These are phyloP conservation scores for Obba rivulosa DNA, from an alignment of 768 basidiomycete genomes.

Conservation along the genomic window DNA sequence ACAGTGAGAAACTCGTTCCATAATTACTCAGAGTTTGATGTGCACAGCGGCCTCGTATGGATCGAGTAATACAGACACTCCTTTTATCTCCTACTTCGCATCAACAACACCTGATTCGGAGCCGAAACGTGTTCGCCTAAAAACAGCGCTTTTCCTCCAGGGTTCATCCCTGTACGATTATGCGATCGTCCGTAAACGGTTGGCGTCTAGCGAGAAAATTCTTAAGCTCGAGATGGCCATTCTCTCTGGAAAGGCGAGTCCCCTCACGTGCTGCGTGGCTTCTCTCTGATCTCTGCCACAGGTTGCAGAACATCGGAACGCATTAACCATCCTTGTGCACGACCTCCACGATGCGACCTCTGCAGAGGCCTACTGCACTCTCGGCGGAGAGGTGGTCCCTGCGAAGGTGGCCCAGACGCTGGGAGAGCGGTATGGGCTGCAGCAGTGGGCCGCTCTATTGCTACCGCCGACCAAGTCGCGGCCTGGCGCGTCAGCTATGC, in stretches of 20 bases:
- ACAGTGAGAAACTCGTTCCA: background rate
- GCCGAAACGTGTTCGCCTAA: constrained; percentile 68
- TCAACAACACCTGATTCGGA: constrained; percentile 80
- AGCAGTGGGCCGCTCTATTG: constrained; percentile 51
- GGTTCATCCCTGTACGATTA: constrained; percentile 69
- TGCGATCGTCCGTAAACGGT: constrained; percentile 34
- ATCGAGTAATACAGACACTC: constrained; percentile 22
- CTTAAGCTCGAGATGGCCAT: constrained; percentile 74
- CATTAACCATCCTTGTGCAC: constrained; percentile 62
- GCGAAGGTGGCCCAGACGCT: constrained; percentile 47
- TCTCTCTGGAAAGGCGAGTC: constrained; percentile 67
- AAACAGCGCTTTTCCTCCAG: constrained; percentile 74
- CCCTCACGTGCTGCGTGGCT: background rate
- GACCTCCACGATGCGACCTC: constrained; percentile 68
- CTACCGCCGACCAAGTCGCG: constrained; percentile 16
- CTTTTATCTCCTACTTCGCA: constrained; percentile 72
- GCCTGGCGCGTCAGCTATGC: constrained; percentile 24
- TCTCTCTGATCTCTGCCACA: constrained; percentile 18
- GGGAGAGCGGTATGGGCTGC: constrained; percentile 44
- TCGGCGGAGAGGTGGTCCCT: constrained; percentile 71
- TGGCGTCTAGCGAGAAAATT: constrained; percentile 44
- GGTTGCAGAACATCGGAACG: constrained; percentile 55
- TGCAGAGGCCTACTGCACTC: constrained; percentile 83
- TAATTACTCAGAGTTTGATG: constrained; percentile 4
- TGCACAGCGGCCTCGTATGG: constrained; percentile 23